Percentiles rank a stretch among this genome's conserved stretches.
Evolutionary conservation across 768 basidiomycete genomes (phyloP).

Genomic region (Russula earlei): DNA sequence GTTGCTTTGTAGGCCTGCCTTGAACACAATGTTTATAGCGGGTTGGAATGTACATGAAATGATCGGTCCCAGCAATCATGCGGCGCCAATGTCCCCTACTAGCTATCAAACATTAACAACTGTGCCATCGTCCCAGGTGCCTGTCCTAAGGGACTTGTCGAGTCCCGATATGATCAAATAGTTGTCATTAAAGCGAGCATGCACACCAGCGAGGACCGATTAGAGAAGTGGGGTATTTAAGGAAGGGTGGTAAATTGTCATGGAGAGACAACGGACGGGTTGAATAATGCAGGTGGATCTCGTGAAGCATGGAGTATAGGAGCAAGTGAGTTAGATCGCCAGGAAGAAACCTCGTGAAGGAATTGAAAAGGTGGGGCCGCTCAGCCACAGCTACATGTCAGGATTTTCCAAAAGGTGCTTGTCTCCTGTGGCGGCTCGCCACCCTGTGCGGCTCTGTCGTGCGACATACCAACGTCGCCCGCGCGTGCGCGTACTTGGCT

Average conservation of each 20-base stretch:
- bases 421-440: slow-evolving; percentile 43
- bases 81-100: no score
- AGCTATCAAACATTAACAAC: background rate
- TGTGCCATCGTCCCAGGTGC: background rate
- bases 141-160: background rate
- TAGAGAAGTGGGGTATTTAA: slow-evolving; percentile 17
- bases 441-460: slow-evolving; percentile 49
- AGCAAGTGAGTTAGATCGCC: slow-evolving; percentile 4
- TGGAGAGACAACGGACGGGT: background rate
- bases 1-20: background rate
- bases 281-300: background rate
- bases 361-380: background rate
- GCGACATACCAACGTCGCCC: slow-evolving; percentile 58
- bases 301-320: background rate
- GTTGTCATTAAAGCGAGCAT: slow-evolving; percentile 12
- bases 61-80: no score
- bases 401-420: slow-evolving; percentile 50
- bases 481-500: slow-evolving; percentile 63
- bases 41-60: background rate
- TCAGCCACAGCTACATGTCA: slow-evolving; percentile 71
- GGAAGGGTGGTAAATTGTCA: slow-evolving; percentile 1
- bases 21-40: background rate
- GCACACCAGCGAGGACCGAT: slow-evolving; percentile 12
- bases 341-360: slow-evolving; percentile 12
- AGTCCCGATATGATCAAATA: background rate